Base-by-base conservation (phyloP, 805 yeast genomes). In the Candida ovalis region DNA sequence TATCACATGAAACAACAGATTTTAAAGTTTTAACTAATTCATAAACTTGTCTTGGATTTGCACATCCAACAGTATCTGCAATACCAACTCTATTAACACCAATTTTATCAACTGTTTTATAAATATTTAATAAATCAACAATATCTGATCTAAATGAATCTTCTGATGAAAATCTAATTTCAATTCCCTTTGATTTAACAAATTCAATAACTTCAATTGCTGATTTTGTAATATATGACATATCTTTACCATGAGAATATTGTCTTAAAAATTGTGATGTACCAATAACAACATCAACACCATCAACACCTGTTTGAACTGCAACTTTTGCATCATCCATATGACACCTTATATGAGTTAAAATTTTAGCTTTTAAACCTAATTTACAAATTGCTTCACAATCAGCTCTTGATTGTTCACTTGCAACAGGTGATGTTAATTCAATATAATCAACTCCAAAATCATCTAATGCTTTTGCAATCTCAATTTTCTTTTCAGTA, bases 11-110 rank as follows among this genome's bases (percentile, higher is more conserved):
- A 43, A 92, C 98, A 44, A 92, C 96, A 13, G 91, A 82, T 72
- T 84, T 88, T 69, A 92, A 81, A 40, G 99, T 94, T 66, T 95
- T 84, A 54, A 92, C 94, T 60, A 92, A 81, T 74, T 92, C 99
- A 70, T 92, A 92, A 51, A 92, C 99, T 73, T 94, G 98, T 74
- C 99, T 84, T 62, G 99, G 99, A 76, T 92, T 92, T 56, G 99
- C 99, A 70, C 98, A 86, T 43, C 99, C 99, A 49, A 92, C 99
- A 33, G 99, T 92, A 69, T 92, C 99, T 58, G 99, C 99, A 73
- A 92, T 92, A 74, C 99, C 99, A 47, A 92, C 97, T 72, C 99
- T 84, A 78, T 94, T 90, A 54, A 92, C 99, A 63, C 99, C 99
- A 60, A 92, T 88, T 75, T 89, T 88, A 76, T 88, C 96, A 56